These are phyloP conservation scores for Alternaria ethzedia DNA, from an alignment of 2,329 filamentous ascomycete genomes.

Conservation along the genomic window DNA sequence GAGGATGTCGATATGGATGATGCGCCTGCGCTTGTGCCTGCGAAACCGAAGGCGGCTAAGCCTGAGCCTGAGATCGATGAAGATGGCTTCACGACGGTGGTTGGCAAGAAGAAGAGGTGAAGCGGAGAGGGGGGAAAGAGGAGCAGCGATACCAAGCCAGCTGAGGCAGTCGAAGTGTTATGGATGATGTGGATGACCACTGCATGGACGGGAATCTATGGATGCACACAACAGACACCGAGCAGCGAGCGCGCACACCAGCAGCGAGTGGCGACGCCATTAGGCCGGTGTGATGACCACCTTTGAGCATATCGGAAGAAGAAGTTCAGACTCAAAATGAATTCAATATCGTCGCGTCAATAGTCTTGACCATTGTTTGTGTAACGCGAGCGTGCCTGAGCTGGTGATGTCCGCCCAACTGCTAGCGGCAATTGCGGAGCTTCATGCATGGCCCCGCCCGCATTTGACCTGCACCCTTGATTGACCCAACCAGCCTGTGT, in stretches of 20 bases:
- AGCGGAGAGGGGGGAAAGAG: neutral
- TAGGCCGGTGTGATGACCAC: neutral
- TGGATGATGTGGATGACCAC: neutral
- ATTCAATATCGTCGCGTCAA: neutral
- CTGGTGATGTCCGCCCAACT: constrained; percentile 10
- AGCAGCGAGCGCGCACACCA: neutral
- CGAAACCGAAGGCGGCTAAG: constrained; percentile 42
- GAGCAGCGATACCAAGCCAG: neutral
- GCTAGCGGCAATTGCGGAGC: constrained; percentile 23
- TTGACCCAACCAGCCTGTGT: constrained; percentile 11
- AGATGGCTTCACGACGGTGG: constrained; percentile 53
- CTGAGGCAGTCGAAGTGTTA: neutral
- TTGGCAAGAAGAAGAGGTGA: constrained; percentile 49
- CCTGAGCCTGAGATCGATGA: constrained; percentile 49
- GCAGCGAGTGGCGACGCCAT: neutral
- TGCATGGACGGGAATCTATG: neutral
- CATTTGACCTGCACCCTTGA: constrained; percentile 14
- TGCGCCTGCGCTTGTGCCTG: constrained; percentile 43
- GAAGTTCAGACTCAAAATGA: neutral
- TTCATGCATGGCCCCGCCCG: constrained; percentile 13
- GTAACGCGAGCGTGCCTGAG: constrained; percentile 16
- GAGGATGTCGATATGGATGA: constrained; percentile 48
- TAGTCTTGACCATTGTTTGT: neutral
- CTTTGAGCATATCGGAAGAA: neutral
- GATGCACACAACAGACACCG: neutral